phyloP scores from a whole-genome alignment of 2,329 filamentous ascomycete species.

The Pestalotiopsis fici region DNA sequence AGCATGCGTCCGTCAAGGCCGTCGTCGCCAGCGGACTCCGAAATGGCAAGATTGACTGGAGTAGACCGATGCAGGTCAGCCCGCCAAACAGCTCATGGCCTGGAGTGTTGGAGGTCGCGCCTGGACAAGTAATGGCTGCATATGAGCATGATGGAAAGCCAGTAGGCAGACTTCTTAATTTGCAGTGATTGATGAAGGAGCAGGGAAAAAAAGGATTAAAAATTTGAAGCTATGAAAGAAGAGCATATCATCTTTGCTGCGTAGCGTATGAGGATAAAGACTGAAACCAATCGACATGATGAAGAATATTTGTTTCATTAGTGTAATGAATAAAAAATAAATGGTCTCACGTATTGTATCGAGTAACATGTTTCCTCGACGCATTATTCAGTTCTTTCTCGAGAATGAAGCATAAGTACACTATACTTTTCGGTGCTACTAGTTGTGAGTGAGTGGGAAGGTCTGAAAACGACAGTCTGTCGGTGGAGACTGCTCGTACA shows the following conservation, averaged over 20 bases:
- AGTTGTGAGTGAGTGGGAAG: too few relatives aligned
- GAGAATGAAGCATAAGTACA: too few relatives aligned
- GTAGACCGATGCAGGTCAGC: conserved; percentile 28
- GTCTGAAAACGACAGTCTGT: too few relatives aligned
- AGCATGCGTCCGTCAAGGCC: conserved; percentile 40
- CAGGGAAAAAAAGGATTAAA: not conserved
- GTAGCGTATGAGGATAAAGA: not conserved
- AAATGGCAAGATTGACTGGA: conserved; percentile 35
- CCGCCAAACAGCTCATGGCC: conserved; percentile 37
- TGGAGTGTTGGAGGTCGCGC: conserved; percentile 30
- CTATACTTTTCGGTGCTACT: too few relatives aligned
- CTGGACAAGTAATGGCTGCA: conserved; percentile 29
- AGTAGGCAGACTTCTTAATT: conserved; percentile 24
- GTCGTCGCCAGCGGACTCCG: conserved; percentile 35
- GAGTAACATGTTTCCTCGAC: too few relatives aligned
- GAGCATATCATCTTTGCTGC: not conserved
- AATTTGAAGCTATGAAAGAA: not conserved
- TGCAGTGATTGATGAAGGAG: not conserved
- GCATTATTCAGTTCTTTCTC: too few relatives aligned
- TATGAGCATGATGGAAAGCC: conserved; percentile 29
- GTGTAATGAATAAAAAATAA: too few relatives aligned
- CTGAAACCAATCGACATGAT: not conserved
- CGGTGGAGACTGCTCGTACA: too few relatives aligned
- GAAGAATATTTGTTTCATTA: not conserved
- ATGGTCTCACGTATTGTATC: too few relatives aligned